These are phyloP conservation scores for Xerocomus spinulosus DNA, from an alignment of 768 basidiomycete species.

Conservation along the genomic window DNA sequence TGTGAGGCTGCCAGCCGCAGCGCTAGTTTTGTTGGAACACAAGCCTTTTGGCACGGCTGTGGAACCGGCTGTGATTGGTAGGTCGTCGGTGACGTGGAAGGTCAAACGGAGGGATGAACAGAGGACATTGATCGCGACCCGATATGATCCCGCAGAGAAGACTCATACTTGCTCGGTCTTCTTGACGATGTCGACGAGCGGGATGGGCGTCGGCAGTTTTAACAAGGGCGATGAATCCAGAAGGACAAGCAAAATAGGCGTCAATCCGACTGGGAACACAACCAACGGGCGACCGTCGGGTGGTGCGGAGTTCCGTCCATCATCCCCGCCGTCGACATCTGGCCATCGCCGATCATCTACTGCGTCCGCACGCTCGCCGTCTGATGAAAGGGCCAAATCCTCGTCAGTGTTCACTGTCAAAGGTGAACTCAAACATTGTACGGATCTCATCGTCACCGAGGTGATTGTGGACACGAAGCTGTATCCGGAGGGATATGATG, in stretches of 20 bases:
- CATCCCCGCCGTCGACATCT: conserved; percentile 28
- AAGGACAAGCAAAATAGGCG: conserved; percentile 37
- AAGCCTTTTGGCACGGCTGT: conserved; percentile 32
- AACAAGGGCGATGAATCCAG: conserved; percentile 33
- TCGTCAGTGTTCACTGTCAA: conserved; percentile 58
- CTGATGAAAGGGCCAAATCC: conserved; percentile 30
- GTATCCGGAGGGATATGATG: conserved; percentile 71
- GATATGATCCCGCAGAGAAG: conserved; percentile 46
- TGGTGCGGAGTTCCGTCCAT: conserved; percentile 15
- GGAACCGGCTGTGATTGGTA: conserved; percentile 22
- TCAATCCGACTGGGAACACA: conserved; percentile 21
- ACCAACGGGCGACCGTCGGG: conserved; percentile 13
- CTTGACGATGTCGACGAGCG: conserved; percentile 31
- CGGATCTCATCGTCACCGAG: conserved; percentile 75
- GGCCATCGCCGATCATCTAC: conserved; percentile 17
- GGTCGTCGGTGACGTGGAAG: conserved; percentile 47
- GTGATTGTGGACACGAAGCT: conserved; percentile 77
- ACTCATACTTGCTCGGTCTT: conserved; percentile 50
- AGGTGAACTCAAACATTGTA: conserved; percentile 55
- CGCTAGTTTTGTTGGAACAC: conserved; percentile 53
- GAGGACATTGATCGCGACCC: conserved; percentile 52
- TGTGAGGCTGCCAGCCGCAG: conserved; percentile 63
- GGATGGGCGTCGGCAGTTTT: conserved; percentile 7
- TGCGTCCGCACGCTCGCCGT: conserved; percentile 30
- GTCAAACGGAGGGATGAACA: conserved; percentile 55